Evolutionary conservation across 768 basidiomycete genomes (phyloP), one percentile per base, ranked within the genome.

Genomic region (Kwoniella mangroviensis): DNA sequence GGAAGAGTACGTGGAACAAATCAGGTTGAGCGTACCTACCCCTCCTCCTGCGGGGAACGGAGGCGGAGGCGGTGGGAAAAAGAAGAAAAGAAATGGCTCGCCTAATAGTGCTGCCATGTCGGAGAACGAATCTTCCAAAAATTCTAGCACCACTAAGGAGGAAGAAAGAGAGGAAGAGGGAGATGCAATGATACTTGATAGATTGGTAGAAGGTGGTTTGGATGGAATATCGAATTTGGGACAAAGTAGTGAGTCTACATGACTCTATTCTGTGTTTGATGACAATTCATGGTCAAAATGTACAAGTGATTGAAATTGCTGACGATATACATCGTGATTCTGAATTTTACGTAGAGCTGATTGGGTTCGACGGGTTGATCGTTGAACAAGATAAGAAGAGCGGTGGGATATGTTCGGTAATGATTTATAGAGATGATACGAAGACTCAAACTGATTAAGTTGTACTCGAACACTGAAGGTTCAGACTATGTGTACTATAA

Each of bases 11-110:
- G 65, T 62, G 0, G 63, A 64, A 41, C 51, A 69, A 59, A 53
- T 73, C 13, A 58, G 40, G 9, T 53, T 70, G 52, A 71, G 54
- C 26, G 70, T 72, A 24, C 65, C 72, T 41, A 12, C 57, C 1
- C 41, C 62, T 19, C 87, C 60, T 10, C 34, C 34, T 22, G 1
- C 45, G 91, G 21, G 24, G 42, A 26, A 24, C 7, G 26, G 24
- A 42, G 45, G 90, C 90, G 17, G 90, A 90, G 74, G 90, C 90
- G 40, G 24, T 45, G 65, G 63, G 11, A 74, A 72, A 60, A 74
- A 74, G 66, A 73, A 70, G 58, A 74, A 70, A 45, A 65, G 73
- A 13, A 43, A 57, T 54, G 72, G 69, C 17, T 69, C 73, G 28
- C 58, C 73, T 12, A 57, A 24, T 11, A 63, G 24, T 64, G 34